Percentiles rank a stretch among this genome's conserved stretches.
Evolutionary conservation across 345 rosid species (phyloP).

Genomic region (Salix arbutifolia): DNA sequence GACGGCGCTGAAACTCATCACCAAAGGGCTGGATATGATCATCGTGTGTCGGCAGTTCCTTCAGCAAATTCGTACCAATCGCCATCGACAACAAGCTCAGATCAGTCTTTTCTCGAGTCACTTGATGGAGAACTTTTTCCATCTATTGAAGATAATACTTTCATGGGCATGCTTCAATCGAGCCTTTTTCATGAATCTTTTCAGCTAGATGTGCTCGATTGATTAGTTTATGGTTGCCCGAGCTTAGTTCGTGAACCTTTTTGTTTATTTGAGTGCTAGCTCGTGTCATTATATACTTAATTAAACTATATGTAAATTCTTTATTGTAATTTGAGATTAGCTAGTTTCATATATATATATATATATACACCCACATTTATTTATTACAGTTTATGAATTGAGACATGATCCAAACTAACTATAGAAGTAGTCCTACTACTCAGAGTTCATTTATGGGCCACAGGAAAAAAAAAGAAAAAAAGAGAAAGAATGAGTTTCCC

Average conservation of each 20-base stretch:
- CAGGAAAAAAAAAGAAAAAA: not conserved
- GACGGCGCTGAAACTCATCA: not conserved
- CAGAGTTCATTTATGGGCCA: not conserved
- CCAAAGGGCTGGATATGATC: not conserved
- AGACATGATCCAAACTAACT: not conserved
- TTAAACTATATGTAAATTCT: not conserved
- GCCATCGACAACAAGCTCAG: slow-evolving; percentile 7
- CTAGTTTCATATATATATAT: not conserved
- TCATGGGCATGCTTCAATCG: slow-evolving; percentile 31
- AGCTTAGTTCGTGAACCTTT: not conserved
- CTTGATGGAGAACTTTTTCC: slow-evolving; percentile 16
- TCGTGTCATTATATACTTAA: not conserved
- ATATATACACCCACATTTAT: too few relatives aligned
- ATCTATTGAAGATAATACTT: slow-evolving; percentile 22
- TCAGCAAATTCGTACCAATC: not conserved
- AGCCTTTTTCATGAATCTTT: slow-evolving; percentile 23
- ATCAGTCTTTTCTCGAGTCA: slow-evolving; percentile 7
- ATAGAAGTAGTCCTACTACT: not conserved
- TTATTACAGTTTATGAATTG: not conserved
- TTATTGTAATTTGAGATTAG: not conserved
- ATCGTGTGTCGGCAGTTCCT: slow-evolving; percentile 1
- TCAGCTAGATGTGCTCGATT: slow-evolving; percentile 21
- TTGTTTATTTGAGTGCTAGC: not conserved
- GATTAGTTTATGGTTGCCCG: not conserved
- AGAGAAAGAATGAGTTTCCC: not conserved